A percentile compares a stretch with the other conserved stretches of the same genome.
These are phyloP conservation scores for Trichoderma gracile DNA, from an alignment of 2,329 filamentous ascomycete species.

Conservation along the genomic window DNA sequence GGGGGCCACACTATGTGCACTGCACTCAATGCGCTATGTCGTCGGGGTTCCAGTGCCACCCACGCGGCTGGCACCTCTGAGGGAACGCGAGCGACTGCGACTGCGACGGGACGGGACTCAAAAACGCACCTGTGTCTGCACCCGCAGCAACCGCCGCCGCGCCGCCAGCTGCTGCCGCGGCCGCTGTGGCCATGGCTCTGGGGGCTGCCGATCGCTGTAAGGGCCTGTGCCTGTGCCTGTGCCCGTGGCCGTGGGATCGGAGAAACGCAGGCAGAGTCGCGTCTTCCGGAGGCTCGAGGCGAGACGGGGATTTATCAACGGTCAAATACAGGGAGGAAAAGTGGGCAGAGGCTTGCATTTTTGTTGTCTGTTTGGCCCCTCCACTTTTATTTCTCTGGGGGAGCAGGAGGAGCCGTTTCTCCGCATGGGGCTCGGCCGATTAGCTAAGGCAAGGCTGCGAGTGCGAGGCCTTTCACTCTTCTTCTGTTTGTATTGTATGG, in stretches of 20 bases:
- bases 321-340: constrained; percentile 25
- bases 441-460: constrained; percentile 7
- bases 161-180: background rate
- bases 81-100: too few species aligned
- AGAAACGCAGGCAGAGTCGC: constrained; percentile 20
- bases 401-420: constrained; percentile 17
- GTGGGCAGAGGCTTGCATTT: constrained; percentile 24
- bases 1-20: background rate
- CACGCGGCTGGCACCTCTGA: too few species aligned
- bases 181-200: constrained; percentile 17
- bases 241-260: constrained; percentile 11
- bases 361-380: constrained; percentile 19
- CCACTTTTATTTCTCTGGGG: constrained; percentile 13
- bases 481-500: too few species aligned
- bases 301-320: constrained; percentile 26
- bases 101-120: background rate
- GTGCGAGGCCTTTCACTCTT: too few species aligned
- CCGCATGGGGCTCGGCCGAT: constrained; percentile 15
- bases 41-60: background rate
- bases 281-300: constrained; percentile 24
- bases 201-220: constrained; percentile 9
- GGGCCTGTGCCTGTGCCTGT: constrained; percentile 11
- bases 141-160: constrained; percentile 12
- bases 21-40: too few species aligned
- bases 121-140: background rate